Conservation (phyloP, 2,329 filamentous ascomycete species). For the Septoria linicola region DNA sequence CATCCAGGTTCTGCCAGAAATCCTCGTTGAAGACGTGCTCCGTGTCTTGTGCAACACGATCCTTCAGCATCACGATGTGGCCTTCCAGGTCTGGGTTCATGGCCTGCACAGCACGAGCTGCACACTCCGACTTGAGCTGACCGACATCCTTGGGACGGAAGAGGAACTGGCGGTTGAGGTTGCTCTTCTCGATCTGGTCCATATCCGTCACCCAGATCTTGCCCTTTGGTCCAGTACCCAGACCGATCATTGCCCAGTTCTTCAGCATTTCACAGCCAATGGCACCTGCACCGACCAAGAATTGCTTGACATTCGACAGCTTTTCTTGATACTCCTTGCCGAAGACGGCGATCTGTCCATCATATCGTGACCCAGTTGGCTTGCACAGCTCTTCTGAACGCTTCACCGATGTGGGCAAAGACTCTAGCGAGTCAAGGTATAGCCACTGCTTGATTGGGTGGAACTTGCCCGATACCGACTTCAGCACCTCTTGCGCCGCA, state of each 20-base stretch:
- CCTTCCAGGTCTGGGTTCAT: constrained; percentile 94
- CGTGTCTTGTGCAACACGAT: constrained; percentile 87
- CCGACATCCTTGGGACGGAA: constrained; percentile 94
- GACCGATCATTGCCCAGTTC: constrained; percentile 99
- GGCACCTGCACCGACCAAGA: constrained; percentile 92
- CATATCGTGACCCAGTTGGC: constrained; percentile 81
- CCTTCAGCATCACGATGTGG: constrained; percentile 81
- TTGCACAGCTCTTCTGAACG: constrained; percentile 86
- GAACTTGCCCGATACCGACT: constrained; percentile 97
- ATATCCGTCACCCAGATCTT: constrained; percentile 94
- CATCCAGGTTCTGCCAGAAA: constrained; percentile 85
- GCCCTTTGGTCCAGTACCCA: constrained; percentile 83
- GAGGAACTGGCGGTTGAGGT: constrained; percentile 93
- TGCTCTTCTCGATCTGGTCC: constrained; percentile 98
- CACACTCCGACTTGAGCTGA: constrained; percentile 93
- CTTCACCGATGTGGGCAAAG: constrained; percentile 70
- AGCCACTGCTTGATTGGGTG: constrained; percentile 93
- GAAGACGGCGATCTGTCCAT: constrained; percentile 96
- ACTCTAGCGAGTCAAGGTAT: constrained; percentile 98
- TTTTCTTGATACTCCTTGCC: constrained; percentile 93
- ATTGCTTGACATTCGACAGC: constrained; percentile 84
- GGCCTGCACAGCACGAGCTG: constrained; percentile 79
- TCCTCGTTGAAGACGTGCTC: constrained; percentile 91
- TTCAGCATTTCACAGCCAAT: constrained; percentile 99
- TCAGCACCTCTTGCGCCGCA: constrained; percentile 89